Base-by-base conservation (phyloP, 345 rosid genomes). In the Eucalyptus cloeziana region DNA sequence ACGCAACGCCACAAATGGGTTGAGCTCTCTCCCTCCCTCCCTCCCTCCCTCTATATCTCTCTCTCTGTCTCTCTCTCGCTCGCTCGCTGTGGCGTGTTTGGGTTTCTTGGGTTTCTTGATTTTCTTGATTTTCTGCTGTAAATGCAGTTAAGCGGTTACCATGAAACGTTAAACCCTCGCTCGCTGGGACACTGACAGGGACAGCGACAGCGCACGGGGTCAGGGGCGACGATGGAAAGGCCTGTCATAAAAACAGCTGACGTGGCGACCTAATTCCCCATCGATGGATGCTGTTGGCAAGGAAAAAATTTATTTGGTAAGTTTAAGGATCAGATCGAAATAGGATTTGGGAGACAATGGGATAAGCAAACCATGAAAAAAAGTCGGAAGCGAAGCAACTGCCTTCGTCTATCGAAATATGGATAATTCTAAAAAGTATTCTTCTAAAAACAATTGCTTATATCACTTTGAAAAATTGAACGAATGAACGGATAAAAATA, bases 391-490 rank as follows among this genome's bases (percentile, higher is more conserved):
- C 9, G 33, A n/a, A 7, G 17, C 9, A 19, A 11, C 14, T 11
- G 11, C 60, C 2, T 22, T 8, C 4, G 25, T 21, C 25, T 54
- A 8, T 2, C 1, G 30, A 56, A 56, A 56, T 4, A 56, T 56
- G 9, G 30, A 24, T 56, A 56, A 56, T 56, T 56, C 13, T 6
- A 56, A 56, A 56, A 22, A 24, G 24, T 52, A 7, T 2, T 9
- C 6, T 9, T 5, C 11, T 24, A 9, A 56, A 24, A 56, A 56
- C 10, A 24, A 56, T 56, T 56, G 2, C 12, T 56, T 56, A 22
- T 56, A 10, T 56, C 2, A 0, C 13, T 56, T 56, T 9, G 6
- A 10, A 1, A 2, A 56, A 56, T 4, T 4, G 3, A 56, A 56
- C 10, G 9, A 56, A 56, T 5, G 3, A 10, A 24, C 6, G 5